These are phyloP conservation scores for Colletotrichum falcatum DNA, from an alignment of 2,329 filamentous ascomycete genomes.

Conservation along the genomic window DNA sequence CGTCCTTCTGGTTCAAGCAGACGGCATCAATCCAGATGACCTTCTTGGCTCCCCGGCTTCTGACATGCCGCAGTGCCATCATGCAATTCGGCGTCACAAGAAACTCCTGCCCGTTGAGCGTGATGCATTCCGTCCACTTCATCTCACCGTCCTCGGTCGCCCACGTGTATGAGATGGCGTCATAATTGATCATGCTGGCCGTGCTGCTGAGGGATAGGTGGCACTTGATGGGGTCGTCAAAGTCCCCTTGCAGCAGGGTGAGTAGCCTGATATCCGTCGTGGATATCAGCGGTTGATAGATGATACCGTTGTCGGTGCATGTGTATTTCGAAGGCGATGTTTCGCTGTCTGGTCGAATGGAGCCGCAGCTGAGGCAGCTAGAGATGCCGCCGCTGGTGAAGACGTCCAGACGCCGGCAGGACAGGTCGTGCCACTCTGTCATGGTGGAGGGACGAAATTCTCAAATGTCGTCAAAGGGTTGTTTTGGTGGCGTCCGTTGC, in stretches of 20 bases:
- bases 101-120: neutral
- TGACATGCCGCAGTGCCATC: constrained; percentile 6
- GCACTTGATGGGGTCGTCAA: constrained; percentile 2
- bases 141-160: constrained; percentile 42
- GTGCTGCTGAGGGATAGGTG: neutral
- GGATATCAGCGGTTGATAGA: neutral
- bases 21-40: constrained; percentile 43
- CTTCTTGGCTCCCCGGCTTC: neutral
- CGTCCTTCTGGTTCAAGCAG: constrained; percentile 42
- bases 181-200: constrained; percentile 42
- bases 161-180: constrained; percentile 54
- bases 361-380: constrained; percentile 10
- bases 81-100: constrained; percentile 12
- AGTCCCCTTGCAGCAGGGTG: neutral
- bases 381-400: constrained; percentile 4
- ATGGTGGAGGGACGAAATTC: neutral
- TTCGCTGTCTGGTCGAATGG: neutral
- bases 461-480: neutral
- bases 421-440: constrained; percentile 22
- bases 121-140: neutral
- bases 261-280: constrained; percentile 9
- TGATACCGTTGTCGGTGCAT: neutral
- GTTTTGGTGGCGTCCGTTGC: neutral
- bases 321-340: neutral
- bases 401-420: constrained; percentile 15